Percentiles rank a stretch among this genome's conserved stretches.
These are phyloP conservation scores for Globisporangium cylindrosporum DNA, from an alignment of 352 stramenopile genomes.

Conservation along the genomic window DNA sequence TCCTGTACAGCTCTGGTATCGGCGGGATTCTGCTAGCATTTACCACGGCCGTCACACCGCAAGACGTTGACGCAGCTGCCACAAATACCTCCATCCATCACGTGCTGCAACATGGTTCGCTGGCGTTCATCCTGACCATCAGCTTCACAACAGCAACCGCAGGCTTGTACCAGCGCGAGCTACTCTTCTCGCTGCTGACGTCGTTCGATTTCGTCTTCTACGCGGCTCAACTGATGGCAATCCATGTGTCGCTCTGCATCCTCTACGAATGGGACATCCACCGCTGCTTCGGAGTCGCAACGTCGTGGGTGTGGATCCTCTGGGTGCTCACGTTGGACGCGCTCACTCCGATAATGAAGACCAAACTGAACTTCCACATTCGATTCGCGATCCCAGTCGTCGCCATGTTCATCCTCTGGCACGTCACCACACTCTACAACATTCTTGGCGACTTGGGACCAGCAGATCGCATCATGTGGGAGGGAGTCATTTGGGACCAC, in stretches of 20 bases:
- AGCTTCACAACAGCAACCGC: conserved; percentile 18
- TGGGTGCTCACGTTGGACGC: conserved; percentile 33
- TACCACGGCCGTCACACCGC: background rate
- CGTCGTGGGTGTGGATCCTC: conserved; percentile 27
- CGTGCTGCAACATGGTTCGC: background rate
- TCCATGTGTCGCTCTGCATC: conserved; percentile 26
- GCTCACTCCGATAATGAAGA: conserved; percentile 26
- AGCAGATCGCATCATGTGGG: too few relatives aligned
- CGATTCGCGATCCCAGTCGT: conserved; percentile 19
- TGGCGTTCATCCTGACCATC: conserved; percentile 12
- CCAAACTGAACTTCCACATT: conserved; percentile 26
- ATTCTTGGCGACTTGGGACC: too few relatives aligned
- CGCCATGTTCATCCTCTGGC: conserved; percentile 1
- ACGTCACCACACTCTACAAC: too few relatives aligned
- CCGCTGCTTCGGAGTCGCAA: conserved; percentile 17
- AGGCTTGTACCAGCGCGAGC: conserved; percentile 24
- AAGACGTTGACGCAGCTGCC: background rate
- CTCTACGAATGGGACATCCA: conserved; percentile 21
- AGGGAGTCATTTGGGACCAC: too few relatives aligned
- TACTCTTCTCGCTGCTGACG: conserved; percentile 25
- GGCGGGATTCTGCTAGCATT: conserved; percentile 15
- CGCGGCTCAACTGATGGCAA: conserved; percentile 21
- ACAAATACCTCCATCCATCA: background rate
- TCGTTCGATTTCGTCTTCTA: conserved; percentile 50
- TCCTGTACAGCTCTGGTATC: conserved; percentile 9